Evolutionary conservation across 176 grass and related monocot species (phyloP).

Genomic region (Pharus latifolius): DNA sequence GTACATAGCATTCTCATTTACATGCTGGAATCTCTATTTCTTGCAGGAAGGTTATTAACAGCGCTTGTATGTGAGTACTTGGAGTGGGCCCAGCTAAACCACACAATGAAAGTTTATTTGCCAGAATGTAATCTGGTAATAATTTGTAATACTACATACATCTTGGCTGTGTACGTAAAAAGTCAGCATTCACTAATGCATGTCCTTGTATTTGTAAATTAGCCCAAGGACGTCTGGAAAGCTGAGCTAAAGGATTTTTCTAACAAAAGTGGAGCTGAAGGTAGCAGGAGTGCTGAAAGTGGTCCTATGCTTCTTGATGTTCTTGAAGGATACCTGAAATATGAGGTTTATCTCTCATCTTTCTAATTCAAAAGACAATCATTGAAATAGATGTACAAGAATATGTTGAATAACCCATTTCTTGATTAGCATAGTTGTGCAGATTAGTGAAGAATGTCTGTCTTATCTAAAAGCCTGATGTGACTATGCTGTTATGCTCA

Average conservation of each 20-base stretch:
- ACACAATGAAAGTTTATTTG: slow-evolving; percentile 90
- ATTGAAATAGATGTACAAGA: neutral
- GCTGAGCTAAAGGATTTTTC: slow-evolving; percentile 70
- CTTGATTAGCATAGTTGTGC: neutral
- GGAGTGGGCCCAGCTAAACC: slow-evolving; percentile 89
- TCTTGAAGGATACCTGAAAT: slow-evolving; percentile 95
- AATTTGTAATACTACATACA: neutral
- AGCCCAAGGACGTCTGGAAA: slow-evolving; percentile 96
- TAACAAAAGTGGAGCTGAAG: slow-evolving; percentile 54
- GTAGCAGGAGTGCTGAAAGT: slow-evolving; percentile 60
- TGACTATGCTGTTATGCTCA: too few relatives aligned
- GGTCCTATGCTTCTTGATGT: slow-evolving; percentile 87
- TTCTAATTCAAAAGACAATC: neutral
- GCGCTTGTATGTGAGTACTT: slow-evolving; percentile 83
- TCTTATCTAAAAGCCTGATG: too few relatives aligned
- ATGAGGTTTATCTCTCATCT: slow-evolving; percentile 60
- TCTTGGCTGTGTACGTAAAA: neutral
- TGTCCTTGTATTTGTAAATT: neutral
- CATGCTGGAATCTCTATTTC: neutral
- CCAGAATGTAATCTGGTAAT: slow-evolving; percentile 94
- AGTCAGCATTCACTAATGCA: slow-evolving; percentile 2
- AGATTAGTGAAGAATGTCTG: too few relatives aligned
- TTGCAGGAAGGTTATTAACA: slow-evolving; percentile 81
- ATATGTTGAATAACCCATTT: neutral
- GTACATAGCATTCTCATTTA: neutral